Conservation (phyloP, 148 eudicot genomes). For the Rhododendron mucronatum region DNA sequence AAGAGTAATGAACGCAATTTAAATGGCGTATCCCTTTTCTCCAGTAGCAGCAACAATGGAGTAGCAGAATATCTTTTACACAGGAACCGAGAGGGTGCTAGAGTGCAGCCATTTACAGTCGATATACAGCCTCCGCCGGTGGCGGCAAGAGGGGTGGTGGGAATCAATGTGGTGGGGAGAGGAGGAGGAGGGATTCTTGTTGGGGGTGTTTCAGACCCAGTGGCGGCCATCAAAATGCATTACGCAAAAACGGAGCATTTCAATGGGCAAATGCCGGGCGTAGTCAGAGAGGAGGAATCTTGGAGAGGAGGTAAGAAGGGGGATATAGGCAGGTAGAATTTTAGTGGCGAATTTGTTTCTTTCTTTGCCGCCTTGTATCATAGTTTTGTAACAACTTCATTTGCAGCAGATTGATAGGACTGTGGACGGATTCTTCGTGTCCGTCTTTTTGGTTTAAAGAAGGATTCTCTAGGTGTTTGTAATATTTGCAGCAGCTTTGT, state of each 20-base stretch:
- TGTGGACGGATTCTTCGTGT: constrained; percentile 20
- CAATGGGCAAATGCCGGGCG: constrained; percentile 28
- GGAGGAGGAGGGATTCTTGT: constrained; percentile 34
- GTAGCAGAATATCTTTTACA: constrained; percentile 29
- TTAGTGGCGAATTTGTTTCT: constrained; percentile 15
- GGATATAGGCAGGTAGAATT: constrained; percentile 64
- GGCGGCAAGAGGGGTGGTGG: constrained; percentile 31
- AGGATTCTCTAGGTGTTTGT: constrained; percentile 21
- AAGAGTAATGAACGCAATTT: constrained; percentile 28
- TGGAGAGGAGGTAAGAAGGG: constrained; percentile 42
- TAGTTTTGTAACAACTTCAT: constrained; percentile 47
- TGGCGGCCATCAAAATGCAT: constrained; percentile 72
- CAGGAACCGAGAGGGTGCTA: constrained; percentile 30
- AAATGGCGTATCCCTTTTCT: constrained; percentile 41
- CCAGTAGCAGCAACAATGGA: constrained; percentile 40
- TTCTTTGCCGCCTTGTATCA: constrained; percentile 40
- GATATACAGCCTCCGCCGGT: constrained; percentile 36
- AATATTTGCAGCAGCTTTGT: constrained; percentile 43
- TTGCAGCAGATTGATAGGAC: constrained; percentile 25
- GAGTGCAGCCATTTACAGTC: constrained; percentile 45
- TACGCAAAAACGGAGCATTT: constrained; percentile 48
- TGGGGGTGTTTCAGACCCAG: constrained; percentile 73
- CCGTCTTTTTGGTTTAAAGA: constrained; percentile 28
- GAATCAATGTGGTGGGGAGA: constrained; percentile 44
- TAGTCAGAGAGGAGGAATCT: constrained; percentile 40